phyloP scores from a whole-genome alignment of 192 early-diverging fungal genomes.

The Kappamyces sp. region DNA sequence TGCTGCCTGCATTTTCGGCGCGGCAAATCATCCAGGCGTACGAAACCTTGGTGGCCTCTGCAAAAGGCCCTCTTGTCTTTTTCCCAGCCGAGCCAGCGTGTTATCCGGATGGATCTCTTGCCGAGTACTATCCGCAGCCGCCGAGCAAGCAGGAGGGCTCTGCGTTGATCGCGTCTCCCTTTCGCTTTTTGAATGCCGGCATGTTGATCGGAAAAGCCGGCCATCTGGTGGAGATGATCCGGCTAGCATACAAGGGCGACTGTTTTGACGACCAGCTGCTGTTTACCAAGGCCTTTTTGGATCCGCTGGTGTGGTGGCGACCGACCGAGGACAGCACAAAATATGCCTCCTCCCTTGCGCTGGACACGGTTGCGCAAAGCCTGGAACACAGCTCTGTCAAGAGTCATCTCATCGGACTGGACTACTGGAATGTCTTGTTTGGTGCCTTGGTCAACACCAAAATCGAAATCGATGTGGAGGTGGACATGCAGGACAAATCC shows the following conservation, averaged over 20 bases:
- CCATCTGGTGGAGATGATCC: constrained; percentile 13
- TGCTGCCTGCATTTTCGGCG: constrained; percentile 9
- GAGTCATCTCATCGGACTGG: constrained; percentile 16
- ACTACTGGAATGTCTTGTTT: constrained; percentile 29
- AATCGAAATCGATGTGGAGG: constrained; percentile 1
- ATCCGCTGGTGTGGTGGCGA: constrained; percentile 15
- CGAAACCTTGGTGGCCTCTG: background rate
- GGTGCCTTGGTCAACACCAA: constrained; percentile 9
- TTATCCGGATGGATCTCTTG: constrained; percentile 17
- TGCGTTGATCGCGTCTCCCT: constrained; percentile 1
- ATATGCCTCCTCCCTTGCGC: background rate
- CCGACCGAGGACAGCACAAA: constrained; percentile 2
- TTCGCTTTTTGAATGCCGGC: constrained; percentile 23
- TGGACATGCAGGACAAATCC: constrained; percentile 1
- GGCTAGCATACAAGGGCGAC: constrained; percentile 20
- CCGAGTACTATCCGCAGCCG: constrained; percentile 2
- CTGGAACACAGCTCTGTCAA: background rate
- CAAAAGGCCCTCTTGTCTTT: constrained; percentile 15
- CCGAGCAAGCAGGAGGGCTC: constrained; percentile 2
- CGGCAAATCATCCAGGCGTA: constrained; percentile 14
- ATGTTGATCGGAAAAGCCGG: constrained; percentile 21
- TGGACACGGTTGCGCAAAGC: background rate
- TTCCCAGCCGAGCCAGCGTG: constrained; percentile 18
- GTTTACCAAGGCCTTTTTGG: constrained; percentile 14
- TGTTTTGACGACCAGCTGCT: constrained; percentile 26